Evolutionary conservation across 306 rosid genomes (phyloP).

Genomic region (Datisca glomerata): DNA sequence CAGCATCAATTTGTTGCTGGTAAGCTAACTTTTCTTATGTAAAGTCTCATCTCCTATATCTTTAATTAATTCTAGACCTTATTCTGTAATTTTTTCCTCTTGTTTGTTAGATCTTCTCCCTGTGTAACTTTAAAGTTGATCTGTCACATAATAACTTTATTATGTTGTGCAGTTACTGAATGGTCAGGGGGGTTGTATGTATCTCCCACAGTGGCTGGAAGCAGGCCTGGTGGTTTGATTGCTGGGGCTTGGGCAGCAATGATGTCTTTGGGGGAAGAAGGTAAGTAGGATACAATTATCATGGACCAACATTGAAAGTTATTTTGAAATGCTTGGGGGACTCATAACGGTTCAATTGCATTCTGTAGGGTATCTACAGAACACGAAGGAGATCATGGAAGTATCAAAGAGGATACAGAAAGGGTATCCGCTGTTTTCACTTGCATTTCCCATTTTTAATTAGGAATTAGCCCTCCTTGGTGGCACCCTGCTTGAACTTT

Average conservation of each 20-base stretch:
- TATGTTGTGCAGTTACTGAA: slow-evolving; percentile 62
- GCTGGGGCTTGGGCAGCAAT: slow-evolving; percentile 99
- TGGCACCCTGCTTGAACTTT: slow-evolving; percentile 1
- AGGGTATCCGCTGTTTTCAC: slow-evolving; percentile 34
- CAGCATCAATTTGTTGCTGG: slow-evolving; percentile 99
- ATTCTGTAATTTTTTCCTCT: too few species aligned
- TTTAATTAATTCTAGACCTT: too few species aligned
- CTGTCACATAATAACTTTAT: not conserved
- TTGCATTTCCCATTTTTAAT: not conserved
- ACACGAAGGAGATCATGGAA: slow-evolving; percentile 73
- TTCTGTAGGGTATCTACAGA: slow-evolving; percentile 70
- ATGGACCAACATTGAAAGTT: not conserved
- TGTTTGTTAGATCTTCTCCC: too few species aligned
- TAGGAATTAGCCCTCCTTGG: too few species aligned
- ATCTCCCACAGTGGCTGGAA: slow-evolving; percentile 94
- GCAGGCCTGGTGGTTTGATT: slow-evolving; percentile 88
- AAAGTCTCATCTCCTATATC: too few species aligned
- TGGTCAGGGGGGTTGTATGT: slow-evolving; percentile 97
- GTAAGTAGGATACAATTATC: slow-evolving; percentile 19
- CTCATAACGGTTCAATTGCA: slow-evolving; percentile 13
- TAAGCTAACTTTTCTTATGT: slow-evolving; percentile 33
- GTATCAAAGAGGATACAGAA: slow-evolving; percentile 55
- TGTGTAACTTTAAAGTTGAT: not conserved
- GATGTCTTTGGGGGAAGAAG: slow-evolving; percentile 87
- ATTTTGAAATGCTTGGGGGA: slow-evolving; percentile 10